Evolutionary conservation across 768 basidiomycete species (phyloP).

Genomic region (Amanita muscaria): DNA sequence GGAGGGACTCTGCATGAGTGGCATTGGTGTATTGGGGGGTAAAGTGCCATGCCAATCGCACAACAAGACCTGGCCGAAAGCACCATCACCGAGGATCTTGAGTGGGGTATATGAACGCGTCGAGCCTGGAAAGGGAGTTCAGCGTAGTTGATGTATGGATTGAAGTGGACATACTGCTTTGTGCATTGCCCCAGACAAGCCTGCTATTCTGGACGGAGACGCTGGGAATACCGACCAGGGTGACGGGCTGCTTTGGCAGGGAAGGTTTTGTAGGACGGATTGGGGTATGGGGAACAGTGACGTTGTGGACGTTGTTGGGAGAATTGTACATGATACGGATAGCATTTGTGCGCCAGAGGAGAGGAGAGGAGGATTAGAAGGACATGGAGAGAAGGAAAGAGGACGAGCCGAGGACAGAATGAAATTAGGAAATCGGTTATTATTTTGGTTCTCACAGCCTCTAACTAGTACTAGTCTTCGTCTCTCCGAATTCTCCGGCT

Average conservation of each 20-base stretch:
- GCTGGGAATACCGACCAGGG: constrained; percentile 67
- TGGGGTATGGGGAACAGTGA: constrained; percentile 28
- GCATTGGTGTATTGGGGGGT: constrained; percentile 82
- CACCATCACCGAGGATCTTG: constrained; percentile 96
- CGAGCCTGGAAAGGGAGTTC: constrained; percentile 43
- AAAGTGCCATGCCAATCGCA: constrained; percentile 98
- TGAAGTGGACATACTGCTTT: constrained; percentile 47
- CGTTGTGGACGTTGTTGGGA: constrained; percentile 39
- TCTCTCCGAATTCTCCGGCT: neutral
- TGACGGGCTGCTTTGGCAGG: constrained; percentile 49
- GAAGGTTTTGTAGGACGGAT: constrained; percentile 22
- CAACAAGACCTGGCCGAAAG: constrained; percentile 96
- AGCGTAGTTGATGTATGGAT: constrained; percentile 12
- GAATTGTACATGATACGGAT: constrained; percentile 50
- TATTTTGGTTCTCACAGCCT: constrained; percentile 8
- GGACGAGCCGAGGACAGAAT: constrained; percentile 7
- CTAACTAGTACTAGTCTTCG: neutral
- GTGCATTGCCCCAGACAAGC: constrained; percentile 65
- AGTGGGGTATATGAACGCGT: constrained; percentile 87
- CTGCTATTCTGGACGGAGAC: constrained; percentile 61
- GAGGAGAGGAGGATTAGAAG: constrained; percentile 16
- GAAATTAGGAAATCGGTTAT: constrained; percentile 9
- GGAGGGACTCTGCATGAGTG: constrained; percentile 93
- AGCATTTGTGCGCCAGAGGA: constrained; percentile 39
- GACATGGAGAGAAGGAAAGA: constrained; percentile 10